phyloP scores from a whole-genome alignment of 2,329 filamentous ascomycete species.

The Trichoderma sp. region DNA sequence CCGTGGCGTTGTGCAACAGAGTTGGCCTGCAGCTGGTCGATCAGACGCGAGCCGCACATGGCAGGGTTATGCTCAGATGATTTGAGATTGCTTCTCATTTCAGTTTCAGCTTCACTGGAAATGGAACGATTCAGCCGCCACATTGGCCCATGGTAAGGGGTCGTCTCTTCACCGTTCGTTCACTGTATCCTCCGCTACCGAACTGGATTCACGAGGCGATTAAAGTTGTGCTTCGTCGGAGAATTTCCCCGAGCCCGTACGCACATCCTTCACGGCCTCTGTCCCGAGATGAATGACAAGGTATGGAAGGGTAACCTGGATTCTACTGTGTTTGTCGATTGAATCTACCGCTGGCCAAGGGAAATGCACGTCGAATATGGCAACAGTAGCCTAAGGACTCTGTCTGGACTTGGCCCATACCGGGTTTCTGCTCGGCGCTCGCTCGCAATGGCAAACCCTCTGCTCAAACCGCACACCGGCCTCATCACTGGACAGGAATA shows the following conservation, averaged over 20 bases:
- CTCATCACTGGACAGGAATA: background rate
- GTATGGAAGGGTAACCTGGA: background rate
- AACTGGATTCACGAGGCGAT: background rate
- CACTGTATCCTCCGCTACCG: background rate
- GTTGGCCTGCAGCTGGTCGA: background rate
- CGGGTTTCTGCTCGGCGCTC: background rate
- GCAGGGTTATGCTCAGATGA: background rate
- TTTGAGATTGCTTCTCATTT: background rate
- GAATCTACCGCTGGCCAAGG: background rate
- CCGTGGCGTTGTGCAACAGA: conserved; percentile 8
- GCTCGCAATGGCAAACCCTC: background rate
- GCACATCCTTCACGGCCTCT: background rate
- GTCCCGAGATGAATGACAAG: background rate
- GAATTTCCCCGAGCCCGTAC: conserved; percentile 27
- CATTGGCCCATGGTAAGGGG: background rate
- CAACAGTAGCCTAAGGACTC: background rate
- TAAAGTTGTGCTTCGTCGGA: conserved; percentile 27
- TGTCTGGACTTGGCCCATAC: no score
- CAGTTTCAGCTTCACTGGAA: background rate
- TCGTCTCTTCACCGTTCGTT: background rate
- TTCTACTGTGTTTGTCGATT: background rate
- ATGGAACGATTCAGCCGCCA: background rate
- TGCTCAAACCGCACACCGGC: background rate
- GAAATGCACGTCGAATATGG: background rate
- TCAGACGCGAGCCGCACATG: background rate